A percentile compares a stretch with the other conserved stretches of the same genome.
Evolutionary conservation across 1,284 basidiomycete species (phyloP).

Genomic region (Rhodotorula sp.): DNA sequence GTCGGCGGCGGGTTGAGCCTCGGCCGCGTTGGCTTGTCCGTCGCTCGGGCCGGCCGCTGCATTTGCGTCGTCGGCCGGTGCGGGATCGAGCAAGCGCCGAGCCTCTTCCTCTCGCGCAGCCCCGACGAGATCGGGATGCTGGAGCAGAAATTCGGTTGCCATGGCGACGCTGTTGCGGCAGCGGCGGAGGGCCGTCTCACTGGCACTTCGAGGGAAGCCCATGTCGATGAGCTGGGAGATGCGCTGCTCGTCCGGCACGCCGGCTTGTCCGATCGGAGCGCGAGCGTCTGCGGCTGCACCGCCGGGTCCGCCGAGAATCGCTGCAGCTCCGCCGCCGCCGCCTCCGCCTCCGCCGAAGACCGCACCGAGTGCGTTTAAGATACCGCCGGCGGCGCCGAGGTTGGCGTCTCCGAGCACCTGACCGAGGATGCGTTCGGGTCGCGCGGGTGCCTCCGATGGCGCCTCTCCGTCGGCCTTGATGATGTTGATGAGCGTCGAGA

Average conservation of each 20-base stretch:
- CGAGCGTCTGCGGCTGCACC: slow-evolving; percentile 16
- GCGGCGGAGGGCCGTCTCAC: slow-evolving; percentile 75
- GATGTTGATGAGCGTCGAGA: slow-evolving; percentile 76
- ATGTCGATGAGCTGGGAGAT: slow-evolving; percentile 70
- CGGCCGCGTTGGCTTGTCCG: slow-evolving; percentile 3
- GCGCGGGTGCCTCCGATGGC: slow-evolving; percentile 12
- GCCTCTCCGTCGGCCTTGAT: slow-evolving; percentile 73
- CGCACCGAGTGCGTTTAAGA: slow-evolving; percentile 16
- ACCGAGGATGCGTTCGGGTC: slow-evolving; percentile 9
- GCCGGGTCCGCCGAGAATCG: background rate
- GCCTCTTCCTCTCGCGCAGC: slow-evolving; percentile 55
- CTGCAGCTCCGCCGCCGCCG: slow-evolving; percentile 19
- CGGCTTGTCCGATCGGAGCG: background rate
- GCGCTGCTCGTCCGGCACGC: slow-evolving; percentile 31
- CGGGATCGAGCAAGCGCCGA: slow-evolving; percentile 26
- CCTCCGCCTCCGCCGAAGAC: slow-evolving; percentile 17
- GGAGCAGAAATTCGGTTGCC: slow-evolving; percentile 83
- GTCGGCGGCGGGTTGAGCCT: slow-evolving; percentile 13
- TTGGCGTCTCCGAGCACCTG: slow-evolving; percentile 12
- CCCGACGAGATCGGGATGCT: slow-evolving; percentile 71
- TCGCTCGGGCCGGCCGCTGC: background rate
- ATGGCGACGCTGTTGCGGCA: slow-evolving; percentile 84
- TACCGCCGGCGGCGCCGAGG: slow-evolving; percentile 14
- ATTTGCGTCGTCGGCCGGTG: slow-evolving; percentile 24
- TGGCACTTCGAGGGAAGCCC: slow-evolving; percentile 87